A percentile compares a stretch with the other conserved stretches of the same genome.
These are phyloP conservation scores for Pseudopithomyces maydicus DNA, from an alignment of 2,329 filamentous ascomycete species.

Conservation along the genomic window DNA sequence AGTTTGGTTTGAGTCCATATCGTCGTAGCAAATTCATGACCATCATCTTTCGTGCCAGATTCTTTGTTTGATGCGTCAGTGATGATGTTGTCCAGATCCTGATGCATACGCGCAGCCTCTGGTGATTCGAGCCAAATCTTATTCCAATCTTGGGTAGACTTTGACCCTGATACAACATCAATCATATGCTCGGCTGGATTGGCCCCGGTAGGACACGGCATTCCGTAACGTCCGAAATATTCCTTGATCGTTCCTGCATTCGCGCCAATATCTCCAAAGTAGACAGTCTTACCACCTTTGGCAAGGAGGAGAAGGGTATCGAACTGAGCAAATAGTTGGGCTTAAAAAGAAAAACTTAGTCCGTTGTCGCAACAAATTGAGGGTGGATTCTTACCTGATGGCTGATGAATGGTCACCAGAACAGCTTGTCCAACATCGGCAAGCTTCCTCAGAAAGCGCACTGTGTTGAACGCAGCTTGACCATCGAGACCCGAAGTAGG, in stretches of 20 bases:
- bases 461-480: conserved; percentile 76
- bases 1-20: conserved; percentile 31
- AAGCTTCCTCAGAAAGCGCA: conserved; percentile 77
- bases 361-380: background rate
- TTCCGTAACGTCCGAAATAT: conserved; percentile 58
- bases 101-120: conserved; percentile 36
- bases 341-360: background rate
- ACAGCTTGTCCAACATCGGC: conserved; percentile 81
- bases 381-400: conserved; percentile 36
- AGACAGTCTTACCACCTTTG: conserved; percentile 78
- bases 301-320: conserved; percentile 69
- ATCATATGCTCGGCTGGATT: conserved; percentile 80
- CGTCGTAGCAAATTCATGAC: conserved; percentile 38
- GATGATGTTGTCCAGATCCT: conserved; percentile 46
- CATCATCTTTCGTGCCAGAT: conserved; percentile 46
- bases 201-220: conserved; percentile 60
- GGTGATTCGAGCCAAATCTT: conserved; percentile 45
- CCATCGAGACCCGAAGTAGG: conserved; percentile 76
- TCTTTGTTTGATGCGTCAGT: conserved; percentile 44
- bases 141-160: conserved; percentile 62
- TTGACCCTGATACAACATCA: conserved; percentile 67
- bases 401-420: conserved; percentile 89
- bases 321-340: conserved; percentile 2
- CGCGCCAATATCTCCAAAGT: conserved; percentile 82
- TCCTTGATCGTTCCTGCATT: conserved; percentile 72